A percentile compares a stretch with the other conserved stretches of the same genome.
Evolutionary conservation across 805 yeast species (phyloP).

Genomic region (Metahyphopichia silvanorum): DNA sequence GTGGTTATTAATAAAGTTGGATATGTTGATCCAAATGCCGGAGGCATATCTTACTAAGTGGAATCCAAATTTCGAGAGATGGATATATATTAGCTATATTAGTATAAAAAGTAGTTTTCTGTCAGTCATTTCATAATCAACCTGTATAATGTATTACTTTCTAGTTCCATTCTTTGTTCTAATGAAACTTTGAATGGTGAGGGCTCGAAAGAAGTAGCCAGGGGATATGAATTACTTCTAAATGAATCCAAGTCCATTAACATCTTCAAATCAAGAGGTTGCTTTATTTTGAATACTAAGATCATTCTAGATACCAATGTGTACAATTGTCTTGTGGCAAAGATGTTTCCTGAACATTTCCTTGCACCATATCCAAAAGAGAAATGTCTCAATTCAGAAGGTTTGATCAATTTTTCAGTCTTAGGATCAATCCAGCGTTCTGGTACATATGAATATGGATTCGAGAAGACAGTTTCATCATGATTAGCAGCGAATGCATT

Average conservation of each 20-base stretch:
- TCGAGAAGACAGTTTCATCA: conserved; percentile 41
- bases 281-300: conserved; percentile 45
- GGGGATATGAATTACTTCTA: conserved; percentile 47
- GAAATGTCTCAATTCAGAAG: conserved; percentile 33
- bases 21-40: conserved; percentile 48
- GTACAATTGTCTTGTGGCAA: conserved; percentile 67
- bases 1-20: conserved; percentile 60
- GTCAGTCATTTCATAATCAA: conserved; percentile 2
- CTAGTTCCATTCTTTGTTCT: conserved; percentile 16
- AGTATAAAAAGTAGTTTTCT: not conserved
- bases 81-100: not conserved
- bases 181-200: conserved; percentile 28
- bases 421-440: conserved; percentile 45
- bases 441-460: conserved; percentile 51
- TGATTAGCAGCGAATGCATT: conserved; percentile 72
- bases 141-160: conserved; percentile 16
- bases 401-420: conserved; percentile 10
- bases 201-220: conserved; percentile 65
- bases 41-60: not conserved
- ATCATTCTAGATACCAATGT: conserved; percentile 52
- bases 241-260: conserved; percentile 52
- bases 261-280: conserved; percentile 28
- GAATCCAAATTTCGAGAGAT: not conserved
- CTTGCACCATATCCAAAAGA: conserved; percentile 72
- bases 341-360: conserved; percentile 65